Conservation (phyloP, 2,329 filamentous ascomycete species). For the Fusarium sp. region DNA sequence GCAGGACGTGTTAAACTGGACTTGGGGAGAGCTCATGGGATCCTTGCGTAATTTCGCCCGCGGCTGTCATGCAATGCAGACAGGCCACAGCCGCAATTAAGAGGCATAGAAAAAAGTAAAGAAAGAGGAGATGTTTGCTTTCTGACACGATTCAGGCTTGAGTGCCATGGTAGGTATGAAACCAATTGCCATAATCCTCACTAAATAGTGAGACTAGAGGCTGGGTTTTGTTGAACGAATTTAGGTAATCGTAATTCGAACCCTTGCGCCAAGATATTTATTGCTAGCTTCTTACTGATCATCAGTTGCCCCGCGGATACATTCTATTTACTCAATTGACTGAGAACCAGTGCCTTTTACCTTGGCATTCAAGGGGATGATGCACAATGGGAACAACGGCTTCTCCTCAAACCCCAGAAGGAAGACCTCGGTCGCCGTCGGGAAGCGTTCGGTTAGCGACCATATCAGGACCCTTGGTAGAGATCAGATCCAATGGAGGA, state of each 20-base stretch:
- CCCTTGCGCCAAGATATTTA: conserved; percentile 1
- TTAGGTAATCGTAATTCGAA: conserved; percentile 15
- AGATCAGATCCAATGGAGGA: conserved; percentile 28
- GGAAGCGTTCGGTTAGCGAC: conserved; percentile 46
- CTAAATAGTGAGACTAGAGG: conserved; percentile 1
- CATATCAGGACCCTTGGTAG: conserved; percentile 3
- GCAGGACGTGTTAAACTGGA: not conserved
- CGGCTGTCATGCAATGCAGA: conserved; percentile 38
- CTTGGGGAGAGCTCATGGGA: conserved; percentile 25
- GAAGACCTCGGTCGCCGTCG: conserved; percentile 40
- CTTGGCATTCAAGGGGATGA: conserved; percentile 21
- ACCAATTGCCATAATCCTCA: conserved; percentile 4
- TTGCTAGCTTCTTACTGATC: conserved; percentile 1
- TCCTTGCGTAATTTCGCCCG: conserved; percentile 39
- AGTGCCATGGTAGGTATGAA: conserved; percentile 21
- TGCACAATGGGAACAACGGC: conserved; percentile 8
- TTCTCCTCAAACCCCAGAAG: not conserved
- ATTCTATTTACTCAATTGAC: conserved; percentile 2
- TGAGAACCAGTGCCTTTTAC: conserved; percentile 2
- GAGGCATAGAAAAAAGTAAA: conserved; percentile 24
- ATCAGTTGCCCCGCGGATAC: conserved; percentile 8
- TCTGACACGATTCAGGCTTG: conserved; percentile 15
- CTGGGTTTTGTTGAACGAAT: not conserved
- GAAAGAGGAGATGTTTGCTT: conserved; percentile 2
- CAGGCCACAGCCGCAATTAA: conserved; percentile 40